Base-by-base conservation (phyloP, 1,284 basidiomycete genomes). In the Cystobasidiaceae sp. region DNA sequence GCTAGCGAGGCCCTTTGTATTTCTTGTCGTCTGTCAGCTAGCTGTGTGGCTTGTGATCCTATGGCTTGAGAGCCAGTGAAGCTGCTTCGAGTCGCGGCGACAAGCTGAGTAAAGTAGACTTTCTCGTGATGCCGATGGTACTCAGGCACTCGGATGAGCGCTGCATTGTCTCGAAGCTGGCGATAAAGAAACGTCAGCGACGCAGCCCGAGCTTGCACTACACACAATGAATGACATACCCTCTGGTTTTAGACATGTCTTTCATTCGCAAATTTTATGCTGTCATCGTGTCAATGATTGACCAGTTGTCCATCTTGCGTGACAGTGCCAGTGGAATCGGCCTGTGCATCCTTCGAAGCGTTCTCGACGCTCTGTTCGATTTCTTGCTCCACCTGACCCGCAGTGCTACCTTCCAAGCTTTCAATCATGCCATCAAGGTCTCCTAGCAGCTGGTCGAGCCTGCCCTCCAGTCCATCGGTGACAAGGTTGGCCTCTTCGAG, bases 351-450 rank as follows among this genome's bases (percentile, higher is more conserved):
- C 21, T 23, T 4, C 32, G 45, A n/a, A 21, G 23, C 32, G 6
- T 60, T 37, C n/a, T 51, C 25, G 7, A 49, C 45, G 34, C 33
- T 43, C 15, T 13, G 7, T 25, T 60, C 48, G 15, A 41, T 50
- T 23, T 60, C 46, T 45, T 37, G 27, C 34, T 60, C 58, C 19
- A 50, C 58, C 6, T 15, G 43, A 28, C 48, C 58, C 3, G 58
- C 46, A 25, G 13, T 41, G 39, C 43, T 59, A 1, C 43, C 21
- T 39, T 56, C 54, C 19, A 56, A 23, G 23, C 27, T 56, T 11
- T 56, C 61, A 6, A 64, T 43, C 61, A 64, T 55, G 19, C 61
- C 61, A 45, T 64, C 61, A 25, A 64, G 61, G 23, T 64, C 28
- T n/a, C 61, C 61, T 21, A 64, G 52, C 2, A 64, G 30, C 9